Base-by-base conservation (phyloP, 495 filamentous ascomycete species). In the Aspergillus indologenus region DNA sequence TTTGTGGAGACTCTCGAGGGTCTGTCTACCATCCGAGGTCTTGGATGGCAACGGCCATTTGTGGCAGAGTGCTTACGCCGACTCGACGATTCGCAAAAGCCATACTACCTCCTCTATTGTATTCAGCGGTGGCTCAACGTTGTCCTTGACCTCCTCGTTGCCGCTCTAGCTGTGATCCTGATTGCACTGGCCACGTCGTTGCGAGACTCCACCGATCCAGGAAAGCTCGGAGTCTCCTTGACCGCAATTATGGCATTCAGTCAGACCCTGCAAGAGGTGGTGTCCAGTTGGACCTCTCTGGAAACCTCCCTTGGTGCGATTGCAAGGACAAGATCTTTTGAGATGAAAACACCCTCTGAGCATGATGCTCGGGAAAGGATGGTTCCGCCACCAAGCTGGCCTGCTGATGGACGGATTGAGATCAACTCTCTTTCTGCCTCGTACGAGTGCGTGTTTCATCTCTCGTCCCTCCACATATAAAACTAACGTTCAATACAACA, bases 71-170 rank as follows among this genome's bases (percentile, higher is more conserved):
- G 24, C 12, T 5, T 31, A 31, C 0, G 18, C n/a, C 48, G 23
- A 26, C 29, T 57, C 0, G 45, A 34, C 17, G 17, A 49, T 11
- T 48, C 44, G 17, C 53, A 55, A 9, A 23, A 19, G 5, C 53
- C 53, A 19, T 55, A 55, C 53, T 55, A 55, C 24, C 20, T 55
- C 8, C 20, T 55, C 12, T 45, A 26, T n/a, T 45, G 40, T 23
- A 55, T 55, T 7, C 53, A 55, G 43, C 40, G 53, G 18, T 55
- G 53, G 53, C 53, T 55, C 19, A 45, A 45, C 24, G 20, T 55
- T 18, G 53, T 45, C 1, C 53, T 55, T 1, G 53, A 55, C 21
- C 34, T 55, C 0, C 7, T 55, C 0, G 53, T 55, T 9, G 53
- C 40, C 18, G 53, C 40, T 17, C 18, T 55, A 12, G 53, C 53